Evolutionary conservation across 2,329 filamentous ascomycete genomes (phyloP).

Genomic region (Cordyceps pruinosa): DNA sequence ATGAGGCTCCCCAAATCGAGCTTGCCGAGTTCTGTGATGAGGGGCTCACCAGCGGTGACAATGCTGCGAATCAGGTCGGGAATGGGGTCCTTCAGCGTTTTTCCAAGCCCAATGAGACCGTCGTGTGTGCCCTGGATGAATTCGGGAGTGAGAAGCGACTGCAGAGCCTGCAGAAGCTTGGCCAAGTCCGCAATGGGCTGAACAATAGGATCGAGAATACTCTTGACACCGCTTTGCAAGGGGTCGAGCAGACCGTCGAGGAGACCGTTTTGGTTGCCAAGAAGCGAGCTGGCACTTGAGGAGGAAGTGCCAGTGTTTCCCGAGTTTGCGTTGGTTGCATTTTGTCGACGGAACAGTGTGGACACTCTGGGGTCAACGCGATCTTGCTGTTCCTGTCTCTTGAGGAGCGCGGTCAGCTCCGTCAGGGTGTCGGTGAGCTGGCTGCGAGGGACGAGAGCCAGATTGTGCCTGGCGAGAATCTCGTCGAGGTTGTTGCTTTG

Average conservation of each 20-base stretch:
- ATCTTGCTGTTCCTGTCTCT: slow-evolving; percentile 21
- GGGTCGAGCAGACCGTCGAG: slow-evolving; percentile 21
- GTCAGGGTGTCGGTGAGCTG: slow-evolving; percentile 38
- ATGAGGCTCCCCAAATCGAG: slow-evolving; percentile 18
- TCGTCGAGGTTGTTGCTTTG: slow-evolving; percentile 37
- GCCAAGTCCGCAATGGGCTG: slow-evolving; percentile 22
- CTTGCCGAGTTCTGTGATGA: slow-evolving; percentile 25
- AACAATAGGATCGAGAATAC: slow-evolving; percentile 18
- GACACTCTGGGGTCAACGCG: slow-evolving; percentile 9
- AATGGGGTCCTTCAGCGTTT: slow-evolving; percentile 26
- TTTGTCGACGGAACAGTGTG: slow-evolving; percentile 4
- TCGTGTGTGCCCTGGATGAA: slow-evolving; percentile 35
- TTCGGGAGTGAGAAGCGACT: slow-evolving; percentile 28
- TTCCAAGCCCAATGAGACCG: slow-evolving; percentile 33
- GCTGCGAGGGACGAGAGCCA: slow-evolving; percentile 37
- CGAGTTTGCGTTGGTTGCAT: slow-evolving; percentile 12
- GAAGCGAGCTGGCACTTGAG: slow-evolving; percentile 1
- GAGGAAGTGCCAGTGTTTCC: slow-evolving; percentile 9
- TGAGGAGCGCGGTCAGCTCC: slow-evolving; percentile 35
- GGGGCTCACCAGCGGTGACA: slow-evolving; percentile 29
- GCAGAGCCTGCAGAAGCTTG: slow-evolving; percentile 23
- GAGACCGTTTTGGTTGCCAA: slow-evolving; percentile 9
- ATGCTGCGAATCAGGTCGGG: slow-evolving; percentile 28
- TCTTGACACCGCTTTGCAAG: slow-evolving; percentile 8
- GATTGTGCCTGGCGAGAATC: slow-evolving; percentile 35